Evolutionary conservation across 2,329 filamentous ascomycete species (phyloP), one percentile per base, ranked within the genome.

Genomic region (Hypoxylon sp.): DNA sequence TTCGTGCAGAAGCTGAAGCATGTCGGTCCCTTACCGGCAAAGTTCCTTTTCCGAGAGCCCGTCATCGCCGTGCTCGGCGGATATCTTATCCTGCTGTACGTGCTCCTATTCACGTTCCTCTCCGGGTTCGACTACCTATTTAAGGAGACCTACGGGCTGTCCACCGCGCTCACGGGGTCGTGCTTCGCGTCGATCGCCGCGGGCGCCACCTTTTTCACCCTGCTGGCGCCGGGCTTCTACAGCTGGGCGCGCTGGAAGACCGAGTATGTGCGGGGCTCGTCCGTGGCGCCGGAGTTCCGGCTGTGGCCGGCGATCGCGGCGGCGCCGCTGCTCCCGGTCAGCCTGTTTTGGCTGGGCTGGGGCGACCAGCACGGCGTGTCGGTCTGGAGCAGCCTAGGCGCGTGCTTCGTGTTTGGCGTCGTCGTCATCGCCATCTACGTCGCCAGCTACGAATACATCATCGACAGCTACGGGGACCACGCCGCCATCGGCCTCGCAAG

Each of bases 81-180:
- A 1, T 85, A 85, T 60, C 75, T 85, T 47, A 77, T 79, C 0
- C 74, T 85, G 8, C 72, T 82, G 5, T 86, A 85, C 68, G 79
- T 82, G 39, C 75, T 83, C 1, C 72, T 85, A 1, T 85, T 84
- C 67, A 80, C 81, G 2, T 80, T 84, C 62, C 76, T 85, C 32
- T 77, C 80, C 17, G 82, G 82, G 10, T 83, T 81, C 65, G 73
- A 78, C 3, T 79, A 76, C 58, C 80, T 85, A 57, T 85, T 82
- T 60, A 73, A 69, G 1, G 50, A 71, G 4, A 75, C 70, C 1
- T 81, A 82, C 54, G 71, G 72, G 39, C 79, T 80, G 70, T 70
- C 72, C 8, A 71, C 74, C 24, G 76, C 79, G n/a, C 69, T 79
- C 1, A 78, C 76, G 11, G 77, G 76, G 20, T 72, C 79, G 5